These are phyloP conservation scores for Colletotrichum neosansevieriae DNA, from an alignment of 2,329 filamentous ascomycete species.

Conservation along the genomic window DNA sequence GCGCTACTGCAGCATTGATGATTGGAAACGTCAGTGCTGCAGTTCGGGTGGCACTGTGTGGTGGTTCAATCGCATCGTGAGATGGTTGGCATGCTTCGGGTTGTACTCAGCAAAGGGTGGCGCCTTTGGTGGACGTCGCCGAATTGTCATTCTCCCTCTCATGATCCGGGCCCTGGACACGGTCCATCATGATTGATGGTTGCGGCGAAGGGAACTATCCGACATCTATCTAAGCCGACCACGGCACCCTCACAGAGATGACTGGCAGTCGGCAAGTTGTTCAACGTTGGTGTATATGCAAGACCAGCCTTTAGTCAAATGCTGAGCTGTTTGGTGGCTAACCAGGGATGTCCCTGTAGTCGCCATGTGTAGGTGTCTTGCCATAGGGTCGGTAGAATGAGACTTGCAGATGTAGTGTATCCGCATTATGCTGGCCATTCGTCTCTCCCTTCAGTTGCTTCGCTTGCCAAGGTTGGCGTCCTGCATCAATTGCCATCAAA, in stretches of 20 bases:
- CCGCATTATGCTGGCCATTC: conserved; percentile 13
- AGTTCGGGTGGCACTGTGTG: too few species aligned
- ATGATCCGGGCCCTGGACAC: too few species aligned
- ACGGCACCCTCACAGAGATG: not conserved
- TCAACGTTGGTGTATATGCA: not conserved
- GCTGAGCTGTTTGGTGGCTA: conserved; percentile 30
- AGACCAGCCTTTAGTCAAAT: conserved; percentile 38
- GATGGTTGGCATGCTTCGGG: too few species aligned
- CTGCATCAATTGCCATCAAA: not conserved
- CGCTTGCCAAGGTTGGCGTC: not conserved
- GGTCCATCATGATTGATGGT: too few species aligned
- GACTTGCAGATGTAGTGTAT: conserved; percentile 31
- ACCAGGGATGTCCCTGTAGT: conserved; percentile 43
- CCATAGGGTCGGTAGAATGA: conserved; percentile 49
- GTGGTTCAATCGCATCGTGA: too few species aligned
- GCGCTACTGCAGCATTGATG: too few species aligned
- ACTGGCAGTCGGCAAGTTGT: not conserved
- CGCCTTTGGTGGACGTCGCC: too few species aligned
- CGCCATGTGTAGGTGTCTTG: conserved; percentile 50
- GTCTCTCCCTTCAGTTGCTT: not conserved
- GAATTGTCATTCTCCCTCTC: too few species aligned
- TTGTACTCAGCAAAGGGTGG: too few species aligned
- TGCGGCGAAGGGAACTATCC: too few species aligned
- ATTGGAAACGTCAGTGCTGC: too few species aligned
- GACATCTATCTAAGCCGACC: too few species aligned